Conservation (phyloP, 208 protist genomes). For the Pavlovales sp. region DNA sequence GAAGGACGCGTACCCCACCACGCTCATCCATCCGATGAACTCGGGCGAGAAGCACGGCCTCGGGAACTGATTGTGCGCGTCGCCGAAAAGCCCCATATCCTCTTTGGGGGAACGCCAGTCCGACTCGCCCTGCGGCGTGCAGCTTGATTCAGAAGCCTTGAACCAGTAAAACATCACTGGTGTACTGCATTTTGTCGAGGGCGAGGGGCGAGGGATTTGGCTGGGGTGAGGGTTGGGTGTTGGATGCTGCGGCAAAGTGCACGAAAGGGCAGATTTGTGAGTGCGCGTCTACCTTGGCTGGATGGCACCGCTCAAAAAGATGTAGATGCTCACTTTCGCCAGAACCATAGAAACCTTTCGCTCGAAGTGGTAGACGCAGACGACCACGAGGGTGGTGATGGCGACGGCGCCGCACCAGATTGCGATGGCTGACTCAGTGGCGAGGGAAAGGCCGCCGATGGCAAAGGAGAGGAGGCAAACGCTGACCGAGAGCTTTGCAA, state of each 20-base stretch:
- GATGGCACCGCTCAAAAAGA: neutral
- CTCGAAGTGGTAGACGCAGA: neutral
- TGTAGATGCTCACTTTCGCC: neutral
- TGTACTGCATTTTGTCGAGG: too few relatives aligned
- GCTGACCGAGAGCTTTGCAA: neutral
- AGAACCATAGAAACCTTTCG: neutral
- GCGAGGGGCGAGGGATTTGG: too few relatives aligned
- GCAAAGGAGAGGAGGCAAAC: neutral
- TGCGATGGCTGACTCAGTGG: neutral
- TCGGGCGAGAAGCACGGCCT: neutral
- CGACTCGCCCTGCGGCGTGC: neutral
- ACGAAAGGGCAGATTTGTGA: too few relatives aligned
- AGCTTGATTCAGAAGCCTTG: neutral
- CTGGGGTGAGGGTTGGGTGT: too few relatives aligned
- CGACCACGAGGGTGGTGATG: neutral
- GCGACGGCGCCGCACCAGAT: neutral
- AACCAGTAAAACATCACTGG: neutral
- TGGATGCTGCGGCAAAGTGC: too few relatives aligned
- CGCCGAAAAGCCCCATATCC: neutral
- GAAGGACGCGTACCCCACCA: neutral
- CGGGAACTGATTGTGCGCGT: neutral
- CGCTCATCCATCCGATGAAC: neutral
- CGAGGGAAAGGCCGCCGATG: neutral
- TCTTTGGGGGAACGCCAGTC: too few relatives aligned
- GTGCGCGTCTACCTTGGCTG: too few relatives aligned